A percentile compares a stretch with the other conserved stretches of the same genome.
Conservation (phyloP, 768 basidiomycete genomes). For the Russula foetens region DNA sequence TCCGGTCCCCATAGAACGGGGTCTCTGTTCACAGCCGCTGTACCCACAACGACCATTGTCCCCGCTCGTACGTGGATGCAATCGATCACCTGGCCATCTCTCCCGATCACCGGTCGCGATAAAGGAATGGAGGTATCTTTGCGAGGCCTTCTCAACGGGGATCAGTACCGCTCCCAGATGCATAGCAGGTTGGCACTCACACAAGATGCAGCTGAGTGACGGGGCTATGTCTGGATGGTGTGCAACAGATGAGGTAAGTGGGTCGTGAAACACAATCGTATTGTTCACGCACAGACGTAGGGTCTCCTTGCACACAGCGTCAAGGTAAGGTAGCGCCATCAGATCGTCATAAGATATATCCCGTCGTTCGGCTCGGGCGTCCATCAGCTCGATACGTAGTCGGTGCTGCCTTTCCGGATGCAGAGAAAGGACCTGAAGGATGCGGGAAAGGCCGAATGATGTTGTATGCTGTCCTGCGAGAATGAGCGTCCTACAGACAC, state of each 20-base stretch:
- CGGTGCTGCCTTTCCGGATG: conserved; percentile 16
- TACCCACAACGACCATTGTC: conserved; percentile 15
- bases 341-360: conserved; percentile 29
- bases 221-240: conserved; percentile 6
- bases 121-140: conserved; percentile 6
- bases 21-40: conserved; percentile 15
- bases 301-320: conserved; percentile 30
- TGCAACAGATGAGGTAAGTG: neutral
- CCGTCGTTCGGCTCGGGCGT: conserved; percentile 6
- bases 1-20: conserved; percentile 18
- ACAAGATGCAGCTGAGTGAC: conserved; percentile 17
- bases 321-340: conserved; percentile 32
- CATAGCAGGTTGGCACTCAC: conserved; percentile 1
- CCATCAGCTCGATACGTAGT: conserved; percentile 17
- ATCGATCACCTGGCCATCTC: conserved; percentile 2
- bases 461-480: conserved; percentile 22
- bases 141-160: neutral
- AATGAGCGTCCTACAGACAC: conserved; percentile 16
- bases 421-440: conserved; percentile 18
- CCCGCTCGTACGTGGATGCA: neutral
- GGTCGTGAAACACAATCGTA: neutral
- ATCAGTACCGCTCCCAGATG: neutral
- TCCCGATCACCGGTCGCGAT: conserved; percentile 1
- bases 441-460: conserved; percentile 18
- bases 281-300: conserved; percentile 23